phyloP scores from a whole-genome alignment of 805 yeast genomes.

The Schizosaccharomyces lindneri region DNA sequence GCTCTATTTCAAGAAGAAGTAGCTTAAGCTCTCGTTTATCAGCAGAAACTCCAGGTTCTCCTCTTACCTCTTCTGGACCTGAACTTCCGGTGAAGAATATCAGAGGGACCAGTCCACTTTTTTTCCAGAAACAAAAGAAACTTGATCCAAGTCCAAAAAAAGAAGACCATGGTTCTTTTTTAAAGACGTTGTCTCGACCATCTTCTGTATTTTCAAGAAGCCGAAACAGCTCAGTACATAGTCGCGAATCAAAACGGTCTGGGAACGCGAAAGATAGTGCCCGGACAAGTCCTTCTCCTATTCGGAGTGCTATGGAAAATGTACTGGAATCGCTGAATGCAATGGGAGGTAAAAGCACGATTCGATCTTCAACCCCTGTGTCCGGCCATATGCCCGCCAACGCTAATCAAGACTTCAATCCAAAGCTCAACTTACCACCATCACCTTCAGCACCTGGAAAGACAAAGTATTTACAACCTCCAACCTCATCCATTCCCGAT shows the following conservation, averaged over 20 bases:
- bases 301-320: constrained; percentile 14
- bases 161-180: too few relatives aligned
- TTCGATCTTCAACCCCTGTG: neutral
- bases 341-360: constrained; percentile 4
- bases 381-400: neutral
- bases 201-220: too few relatives aligned
- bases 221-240: too few relatives aligned
- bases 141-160: too few relatives aligned
- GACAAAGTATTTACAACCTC: too few relatives aligned
- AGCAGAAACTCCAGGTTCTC: neutral
- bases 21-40: neutral
- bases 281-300: constrained; percentile 9
- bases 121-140: too few relatives aligned
- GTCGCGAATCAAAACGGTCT: too few relatives aligned
- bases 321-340: constrained; percentile 13
- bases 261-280: neutral
- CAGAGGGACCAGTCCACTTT: too few relatives aligned
- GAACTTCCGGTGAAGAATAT: neutral
- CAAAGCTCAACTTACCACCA: too few relatives aligned
- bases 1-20: neutral
- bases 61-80: neutral
- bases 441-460: neutral
- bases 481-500: too few relatives aligned
- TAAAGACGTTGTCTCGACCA: too few relatives aligned
- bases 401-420: neutral